Evolutionary conservation across 75 land plant species (phyloP).

Genomic region (Ceratopteris richardii): DNA sequence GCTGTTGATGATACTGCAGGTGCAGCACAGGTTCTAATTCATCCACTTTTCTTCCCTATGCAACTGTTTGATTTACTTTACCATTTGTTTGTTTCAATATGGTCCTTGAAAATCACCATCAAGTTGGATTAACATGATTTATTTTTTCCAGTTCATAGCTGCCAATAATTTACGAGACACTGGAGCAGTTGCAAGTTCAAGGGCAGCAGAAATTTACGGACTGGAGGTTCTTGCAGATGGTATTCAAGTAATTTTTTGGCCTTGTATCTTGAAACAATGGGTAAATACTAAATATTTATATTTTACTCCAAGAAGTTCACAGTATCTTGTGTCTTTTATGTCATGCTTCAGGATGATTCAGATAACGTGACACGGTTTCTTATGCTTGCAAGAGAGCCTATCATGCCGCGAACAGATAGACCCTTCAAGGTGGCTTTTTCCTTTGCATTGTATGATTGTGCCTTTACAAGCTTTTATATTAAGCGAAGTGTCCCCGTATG

Average conservation of each 20-base stretch:
- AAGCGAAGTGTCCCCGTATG: too few species aligned
- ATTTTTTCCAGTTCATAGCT: conserved; percentile 44
- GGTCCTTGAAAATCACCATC: too few species aligned
- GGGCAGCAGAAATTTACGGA: conserved; percentile 72
- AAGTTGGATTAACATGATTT: too few species aligned
- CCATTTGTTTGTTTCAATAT: too few species aligned
- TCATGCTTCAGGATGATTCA: conserved; percentile 50
- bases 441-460: not conserved
- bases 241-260: conserved; percentile 52
- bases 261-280: not conserved
- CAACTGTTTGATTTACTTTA: not conserved
- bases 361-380: conserved; percentile 89
- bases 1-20: conserved; percentile 94
- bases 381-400: conserved; percentile 88
- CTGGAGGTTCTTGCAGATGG: conserved; percentile 74
- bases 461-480: not conserved
- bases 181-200: conserved; percentile 88
- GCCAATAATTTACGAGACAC: conserved; percentile 52
- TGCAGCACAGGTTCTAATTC: conserved; percentile 71
- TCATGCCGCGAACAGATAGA: conserved; percentile 64
- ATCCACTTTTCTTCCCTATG: not conserved
- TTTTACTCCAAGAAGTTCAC: too few species aligned
- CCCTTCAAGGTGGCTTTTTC: conserved; percentile 69
- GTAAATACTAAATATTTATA: not conserved
- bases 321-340: not conserved